These are phyloP conservation scores for Cryptosporidium sp. DNA, from an alignment of 169 alveolate species.

Conservation along the genomic window DNA sequence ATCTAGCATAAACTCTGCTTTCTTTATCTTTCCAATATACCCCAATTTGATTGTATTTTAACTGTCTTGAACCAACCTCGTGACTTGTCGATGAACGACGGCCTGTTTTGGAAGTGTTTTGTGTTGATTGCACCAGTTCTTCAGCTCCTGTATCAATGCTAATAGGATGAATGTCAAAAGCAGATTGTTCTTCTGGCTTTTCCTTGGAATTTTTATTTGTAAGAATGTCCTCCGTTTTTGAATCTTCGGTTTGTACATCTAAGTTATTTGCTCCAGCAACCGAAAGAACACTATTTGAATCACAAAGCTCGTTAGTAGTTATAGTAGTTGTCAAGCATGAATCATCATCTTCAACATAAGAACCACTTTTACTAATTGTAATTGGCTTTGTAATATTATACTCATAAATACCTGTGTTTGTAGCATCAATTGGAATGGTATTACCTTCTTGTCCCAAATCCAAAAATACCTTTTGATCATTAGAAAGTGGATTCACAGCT, in stretches of 20 bases:
- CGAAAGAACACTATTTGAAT: constrained; percentile 69
- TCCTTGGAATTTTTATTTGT: constrained; percentile 21
- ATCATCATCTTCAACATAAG: constrained; percentile 68
- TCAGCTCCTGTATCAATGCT: constrained; percentile 17
- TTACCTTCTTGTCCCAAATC: constrained; percentile 22
- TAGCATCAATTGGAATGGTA: constrained; percentile 5
- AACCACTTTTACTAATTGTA: constrained; percentile 7
- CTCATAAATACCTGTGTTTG: constrained; percentile 67
- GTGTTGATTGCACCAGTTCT: neutral
- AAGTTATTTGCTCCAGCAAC: constrained; percentile 49
- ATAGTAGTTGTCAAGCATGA: constrained; percentile 74
- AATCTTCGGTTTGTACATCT: constrained; percentile 24
- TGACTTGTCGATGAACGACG: constrained; percentile 50
- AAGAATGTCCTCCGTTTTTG: constrained; percentile 10
- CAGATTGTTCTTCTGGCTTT: constrained; percentile 62
- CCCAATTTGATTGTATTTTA: constrained; percentile 67
- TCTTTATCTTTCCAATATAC: constrained; percentile 75
- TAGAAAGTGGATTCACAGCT: constrained; percentile 50
- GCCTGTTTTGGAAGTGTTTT: constrained; percentile 25
- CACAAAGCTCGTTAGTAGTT: constrained; percentile 65
- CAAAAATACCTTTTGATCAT: constrained; percentile 38
- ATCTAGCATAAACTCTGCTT: constrained; percentile 76
- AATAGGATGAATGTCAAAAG: constrained; percentile 71
- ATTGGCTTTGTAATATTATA: constrained; percentile 51
- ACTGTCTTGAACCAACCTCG: constrained; percentile 67